Evolutionary conservation across 495 filamentous ascomycete species (phyloP).

Genomic region (Neurospora tetrasperma): DNA sequence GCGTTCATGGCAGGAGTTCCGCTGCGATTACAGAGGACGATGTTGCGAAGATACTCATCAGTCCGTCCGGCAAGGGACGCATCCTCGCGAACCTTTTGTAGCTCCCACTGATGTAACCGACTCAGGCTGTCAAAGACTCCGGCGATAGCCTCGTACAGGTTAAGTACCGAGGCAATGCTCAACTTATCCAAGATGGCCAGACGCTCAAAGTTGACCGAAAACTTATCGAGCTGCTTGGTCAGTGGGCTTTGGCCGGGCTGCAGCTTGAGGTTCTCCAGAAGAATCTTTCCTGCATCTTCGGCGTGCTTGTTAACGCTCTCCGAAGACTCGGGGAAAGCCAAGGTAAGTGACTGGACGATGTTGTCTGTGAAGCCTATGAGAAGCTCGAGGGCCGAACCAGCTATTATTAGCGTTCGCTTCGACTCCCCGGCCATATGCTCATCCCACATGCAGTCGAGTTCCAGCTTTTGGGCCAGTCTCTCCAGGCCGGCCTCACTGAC

Average conservation of each 20-base stretch:
- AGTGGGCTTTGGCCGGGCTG: conserved; percentile 36
- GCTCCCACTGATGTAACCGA: conserved; percentile 56
- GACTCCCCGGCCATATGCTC: conserved; percentile 34
- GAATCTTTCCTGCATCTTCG: conserved; percentile 39
- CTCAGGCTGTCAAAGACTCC: conserved; percentile 61
- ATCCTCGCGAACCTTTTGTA: conserved; percentile 48
- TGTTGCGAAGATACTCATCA: conserved; percentile 41
- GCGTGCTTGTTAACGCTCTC: conserved; percentile 40
- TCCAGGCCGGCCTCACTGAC: conserved; percentile 79
- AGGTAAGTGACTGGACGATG: conserved; percentile 36
- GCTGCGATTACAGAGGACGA: conserved; percentile 54
- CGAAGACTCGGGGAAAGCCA: conserved; percentile 37
- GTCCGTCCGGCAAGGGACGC: conserved; percentile 31
- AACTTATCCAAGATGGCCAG: conserved; percentile 71
- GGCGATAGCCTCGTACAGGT: conserved; percentile 81
- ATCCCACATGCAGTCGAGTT: conserved; percentile 64
- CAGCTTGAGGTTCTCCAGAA: conserved; percentile 43
- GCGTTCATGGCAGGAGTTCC: conserved; percentile 75
- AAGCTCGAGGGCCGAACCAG: conserved; percentile 51
- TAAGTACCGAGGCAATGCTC: conserved; percentile 59
- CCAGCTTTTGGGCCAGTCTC: conserved; percentile 58
- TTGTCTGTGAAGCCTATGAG: conserved; percentile 43
- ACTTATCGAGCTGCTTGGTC: conserved; percentile 54
- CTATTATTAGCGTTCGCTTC: conserved; percentile 54
- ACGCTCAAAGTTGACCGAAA: conserved; percentile 71